Evolutionary conservation across 306 rosid species (phyloP).

Genomic region (Mimosa bimucronata): DNA sequence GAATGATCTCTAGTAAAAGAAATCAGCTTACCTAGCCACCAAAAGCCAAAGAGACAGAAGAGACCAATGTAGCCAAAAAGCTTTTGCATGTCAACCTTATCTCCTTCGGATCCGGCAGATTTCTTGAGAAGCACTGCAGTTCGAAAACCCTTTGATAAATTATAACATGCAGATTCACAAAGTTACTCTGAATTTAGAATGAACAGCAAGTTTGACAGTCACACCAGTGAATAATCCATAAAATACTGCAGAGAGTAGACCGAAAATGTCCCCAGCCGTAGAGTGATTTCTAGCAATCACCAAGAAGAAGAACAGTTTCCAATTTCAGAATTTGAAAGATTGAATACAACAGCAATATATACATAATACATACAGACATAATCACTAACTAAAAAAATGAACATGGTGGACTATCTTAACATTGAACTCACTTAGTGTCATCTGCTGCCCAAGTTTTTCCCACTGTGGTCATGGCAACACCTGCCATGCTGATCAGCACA

Average conservation of each 20-base stretch:
- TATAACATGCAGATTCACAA: slow-evolving; percentile 5
- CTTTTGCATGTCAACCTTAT: slow-evolving; percentile 72
- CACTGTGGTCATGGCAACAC: slow-evolving; percentile 68
- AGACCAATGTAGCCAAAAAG: slow-evolving; percentile 78
- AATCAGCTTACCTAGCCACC: slow-evolving; percentile 77
- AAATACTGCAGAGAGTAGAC: slow-evolving; percentile 67
- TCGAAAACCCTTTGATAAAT: slow-evolving; percentile 21
- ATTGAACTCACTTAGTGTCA: slow-evolving; percentile 54
- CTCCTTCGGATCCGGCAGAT: slow-evolving; percentile 70
- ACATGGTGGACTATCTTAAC: no score
- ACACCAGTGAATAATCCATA: slow-evolving; percentile 74
- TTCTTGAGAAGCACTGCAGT: slow-evolving; percentile 70
- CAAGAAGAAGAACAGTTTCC: slow-evolving; percentile 28
- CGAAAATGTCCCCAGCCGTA: slow-evolving; percentile 57
- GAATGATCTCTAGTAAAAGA: background rate
- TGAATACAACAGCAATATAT: background rate
- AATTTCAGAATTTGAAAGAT: slow-evolving; percentile 21
- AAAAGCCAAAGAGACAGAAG: slow-evolving; percentile 67
- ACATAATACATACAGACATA: background rate
- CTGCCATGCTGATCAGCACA: slow-evolving; percentile 68
- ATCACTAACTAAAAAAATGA: no score
- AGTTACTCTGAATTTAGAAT: slow-evolving; percentile 20
- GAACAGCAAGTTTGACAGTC: slow-evolving; percentile 12
- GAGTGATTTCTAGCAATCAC: slow-evolving; percentile 59
- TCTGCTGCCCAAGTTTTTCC: slow-evolving; percentile 74